Percentiles rank a stretch among this genome's conserved stretches.
phyloP scores from a whole-genome alignment of 1,284 basidiomycete species.

The Moniliophthora roreri region DNA sequence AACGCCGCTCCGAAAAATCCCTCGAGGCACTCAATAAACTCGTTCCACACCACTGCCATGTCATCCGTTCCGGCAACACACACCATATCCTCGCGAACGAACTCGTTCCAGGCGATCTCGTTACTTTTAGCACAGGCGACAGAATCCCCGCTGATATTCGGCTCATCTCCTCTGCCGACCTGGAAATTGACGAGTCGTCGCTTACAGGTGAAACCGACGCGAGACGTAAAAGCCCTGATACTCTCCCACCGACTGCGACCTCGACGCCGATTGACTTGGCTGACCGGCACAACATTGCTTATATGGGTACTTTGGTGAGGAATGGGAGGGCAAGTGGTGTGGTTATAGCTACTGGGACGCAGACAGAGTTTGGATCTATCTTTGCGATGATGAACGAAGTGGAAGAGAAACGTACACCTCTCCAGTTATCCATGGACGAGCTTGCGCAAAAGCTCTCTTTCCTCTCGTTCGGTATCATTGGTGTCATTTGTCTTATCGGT shows the following conservation, averaged over 20 bases:
- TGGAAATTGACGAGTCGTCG: conserved; percentile 95
- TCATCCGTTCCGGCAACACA: conserved; percentile 77
- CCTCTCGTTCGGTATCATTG: conserved; percentile 91
- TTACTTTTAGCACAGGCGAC: conserved; percentile 90
- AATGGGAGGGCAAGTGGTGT: conserved; percentile 87
- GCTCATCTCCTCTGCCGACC: conserved; percentile 73
- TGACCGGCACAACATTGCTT: conserved; percentile 88
- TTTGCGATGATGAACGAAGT: conserved; percentile 99
- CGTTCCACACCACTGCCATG: conserved; percentile 94
- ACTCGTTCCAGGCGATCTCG: conserved; percentile 92
- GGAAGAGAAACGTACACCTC: conserved; percentile 90
- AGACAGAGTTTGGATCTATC: conserved; percentile 95
- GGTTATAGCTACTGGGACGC: conserved; percentile 86
- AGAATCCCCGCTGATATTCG: conserved; percentile 94
- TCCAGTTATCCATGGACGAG: conserved; percentile 96
- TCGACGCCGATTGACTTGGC: conserved; percentile 49
- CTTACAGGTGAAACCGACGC: conserved; percentile 92
- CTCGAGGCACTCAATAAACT: conserved; percentile 95
- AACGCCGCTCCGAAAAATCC: conserved; percentile 92
- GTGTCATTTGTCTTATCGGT: conserved; percentile 90
- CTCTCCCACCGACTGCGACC: conserved; percentile 24
- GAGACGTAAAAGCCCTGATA: conserved; percentile 66
- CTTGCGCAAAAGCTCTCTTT: conserved; percentile 91
- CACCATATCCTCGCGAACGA: conserved; percentile 88
- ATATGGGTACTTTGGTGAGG: conserved; percentile 97